Percentiles rank a stretch among this genome's conserved stretches.
These are phyloP conservation scores for Nidula microcarpa DNA, from an alignment of 768 basidiomycete species.

Conservation along the genomic window DNA sequence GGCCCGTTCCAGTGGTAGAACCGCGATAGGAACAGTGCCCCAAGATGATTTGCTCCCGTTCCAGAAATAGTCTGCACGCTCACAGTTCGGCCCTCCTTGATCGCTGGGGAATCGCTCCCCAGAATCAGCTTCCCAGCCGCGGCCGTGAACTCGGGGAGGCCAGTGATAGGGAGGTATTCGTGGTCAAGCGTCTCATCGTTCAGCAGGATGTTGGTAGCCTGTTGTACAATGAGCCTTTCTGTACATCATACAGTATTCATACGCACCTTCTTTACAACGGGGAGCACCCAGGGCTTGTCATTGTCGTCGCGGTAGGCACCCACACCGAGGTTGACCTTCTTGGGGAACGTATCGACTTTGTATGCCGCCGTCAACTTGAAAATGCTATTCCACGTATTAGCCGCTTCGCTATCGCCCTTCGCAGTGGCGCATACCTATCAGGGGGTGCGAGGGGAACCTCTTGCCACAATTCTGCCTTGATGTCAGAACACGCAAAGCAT, in stretches of 20 bases:
- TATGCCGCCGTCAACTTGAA: constrained; percentile 89
- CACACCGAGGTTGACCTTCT: constrained; percentile 90
- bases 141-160: constrained; percentile 76
- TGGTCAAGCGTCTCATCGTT: constrained; percentile 76
- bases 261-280: constrained; percentile 81
- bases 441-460: constrained; percentile 80
- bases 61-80: constrained; percentile 95
- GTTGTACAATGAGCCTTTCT: not conserved
- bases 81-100: constrained; percentile 67
- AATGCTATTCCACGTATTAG: constrained; percentile 46
- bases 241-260: not conserved
- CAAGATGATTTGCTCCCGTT: constrained; percentile 94
- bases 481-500: not conserved
- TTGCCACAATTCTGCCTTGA: constrained; percentile 63
- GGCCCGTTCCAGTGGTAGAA: constrained; percentile 75
- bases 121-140: constrained; percentile 83
- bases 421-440: constrained; percentile 52
- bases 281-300: constrained; percentile 88
- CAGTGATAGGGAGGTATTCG: constrained; percentile 91
- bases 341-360: constrained; percentile 70
- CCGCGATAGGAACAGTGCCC: constrained; percentile 77
- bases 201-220: constrained; percentile 75
- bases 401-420: no score
- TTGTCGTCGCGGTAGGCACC: constrained; percentile 90
- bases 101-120: constrained; percentile 64